Conservation (phyloP, 1,284 basidiomycete species). For the Leccinum angustisporum region DNA sequence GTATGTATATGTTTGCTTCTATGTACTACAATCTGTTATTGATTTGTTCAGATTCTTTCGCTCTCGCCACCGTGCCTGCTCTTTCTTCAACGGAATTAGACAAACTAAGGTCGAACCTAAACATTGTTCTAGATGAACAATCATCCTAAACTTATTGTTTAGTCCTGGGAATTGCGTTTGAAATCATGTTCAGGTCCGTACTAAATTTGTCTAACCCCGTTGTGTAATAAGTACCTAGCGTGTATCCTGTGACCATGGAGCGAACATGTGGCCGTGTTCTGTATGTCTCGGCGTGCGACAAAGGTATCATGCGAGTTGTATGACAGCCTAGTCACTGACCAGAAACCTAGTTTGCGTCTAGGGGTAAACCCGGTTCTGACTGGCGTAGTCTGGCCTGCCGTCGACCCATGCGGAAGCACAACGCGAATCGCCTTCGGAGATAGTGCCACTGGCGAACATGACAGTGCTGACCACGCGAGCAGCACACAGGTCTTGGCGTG, state of each 20-base stretch:
- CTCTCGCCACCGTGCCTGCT: not conserved
- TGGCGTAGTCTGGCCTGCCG: not conserved
- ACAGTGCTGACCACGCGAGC: not conserved
- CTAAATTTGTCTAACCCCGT: not conserved
- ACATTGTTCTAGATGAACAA: too few species aligned
- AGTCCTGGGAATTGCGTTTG: too few species aligned
- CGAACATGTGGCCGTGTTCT: not conserved
- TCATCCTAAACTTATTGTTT: too few species aligned
- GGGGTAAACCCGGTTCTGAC: not conserved
- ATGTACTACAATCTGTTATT: not conserved
- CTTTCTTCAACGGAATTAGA: not conserved
- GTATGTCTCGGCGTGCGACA: not conserved
- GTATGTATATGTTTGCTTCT: not conserved
- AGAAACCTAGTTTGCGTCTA: not conserved
- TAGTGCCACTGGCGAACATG: not conserved
- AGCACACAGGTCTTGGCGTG: conserved; percentile 1
- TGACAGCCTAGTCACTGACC: not conserved
- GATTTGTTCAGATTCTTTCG: too few species aligned
- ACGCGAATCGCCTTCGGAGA: not conserved
- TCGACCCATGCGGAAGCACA: not conserved
- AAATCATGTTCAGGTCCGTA: too few species aligned
- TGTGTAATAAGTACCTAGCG: not conserved
- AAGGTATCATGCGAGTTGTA: not conserved
- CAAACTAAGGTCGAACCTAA: too few species aligned
- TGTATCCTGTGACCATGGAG: not conserved